Evolutionary conservation across 1,284 basidiomycete genomes (phyloP), one percentile per base, ranked within the genome.

Genomic region (Apiotrichum brassicae): DNA sequence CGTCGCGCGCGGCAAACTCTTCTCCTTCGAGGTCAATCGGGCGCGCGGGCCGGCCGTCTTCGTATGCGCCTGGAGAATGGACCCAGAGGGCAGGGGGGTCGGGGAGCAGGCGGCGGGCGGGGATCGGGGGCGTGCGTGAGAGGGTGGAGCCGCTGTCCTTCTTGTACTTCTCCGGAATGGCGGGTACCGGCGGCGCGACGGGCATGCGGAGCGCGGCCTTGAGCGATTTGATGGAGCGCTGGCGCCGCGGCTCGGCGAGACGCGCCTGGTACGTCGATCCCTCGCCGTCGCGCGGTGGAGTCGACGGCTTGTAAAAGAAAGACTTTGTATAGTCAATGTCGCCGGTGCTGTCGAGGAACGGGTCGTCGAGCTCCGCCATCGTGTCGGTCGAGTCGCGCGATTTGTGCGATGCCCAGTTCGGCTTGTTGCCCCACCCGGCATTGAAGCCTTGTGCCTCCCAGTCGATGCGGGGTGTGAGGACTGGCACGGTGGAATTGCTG

Each of bases 281-380:
- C 33, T 40, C 24, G 41, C 34, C 32, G 1, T 48, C 43, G 1
- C 56, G 47, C 5, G 66, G 69, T 13, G 71, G 71, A 1, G 71
- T 73, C 1, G 59, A 37, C 7, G 71, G 71, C 51, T 68, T 69
- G 58, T 73, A 73, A 58, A 73, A 73, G 63, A 73, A 73, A 14
- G 69, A 71, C 54, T 68, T 66, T 6, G 69, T 61, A 50, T 68
- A 73, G 54, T 73, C 71, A 43, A 68, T 65, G 11, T 53, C 39
- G 3, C 25, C 23, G 6, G 36, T 28, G 8, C 16, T 16, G 40
- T 52, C 45, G 24, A 34, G 43, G 28, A 53, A 56, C 2, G 54
- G 54, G 28, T 49, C 42, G 38, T 38, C 49, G 9, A 53, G 23
- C 38, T 53, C 51, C 33, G 45, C 46, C 43, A 55, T 45, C 1